Base-by-base conservation (phyloP, 768 basidiomycete species). In the Hypsizygus marmoreus region DNA sequence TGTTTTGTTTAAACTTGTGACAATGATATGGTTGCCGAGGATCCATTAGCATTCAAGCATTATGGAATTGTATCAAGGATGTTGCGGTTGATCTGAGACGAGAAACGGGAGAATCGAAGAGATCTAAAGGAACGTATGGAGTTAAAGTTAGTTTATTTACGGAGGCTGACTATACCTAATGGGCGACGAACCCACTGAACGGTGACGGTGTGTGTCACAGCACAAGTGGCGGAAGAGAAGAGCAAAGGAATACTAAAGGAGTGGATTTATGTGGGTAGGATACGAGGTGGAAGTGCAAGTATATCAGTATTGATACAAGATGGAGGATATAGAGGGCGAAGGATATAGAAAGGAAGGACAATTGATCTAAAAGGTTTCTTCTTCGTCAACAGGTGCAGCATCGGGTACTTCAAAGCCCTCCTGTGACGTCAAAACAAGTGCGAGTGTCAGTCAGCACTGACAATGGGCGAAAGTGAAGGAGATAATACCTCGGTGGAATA, bases 331-430 rank as follows among this genome's bases (percentile, higher is more conserved):
- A 28, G 16, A 42, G 47, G 16, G 25, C 37, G 24, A 28, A 44
- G 37, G 67, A 20, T 16, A 20, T 28, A 31, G 17, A 28, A 19
- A 42, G 47, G 16, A 20, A 35, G 24, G 22, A 44, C 36, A 68
- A 20, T 16, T 23, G 24, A n/a, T 42, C 45, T 61, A 86, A 64
- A 86, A 86, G 32, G 88, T 90, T 70, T 91, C 88, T 67, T 92
- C 90, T 65, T 93, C 90, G 42, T 90, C 89, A 17, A 74, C 75
- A 0, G 67, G 54, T 24, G 59, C 74, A 24, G 50, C 74, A 6
- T 91, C 90, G 2, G 93, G 92, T 10, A 94, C 91, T 61, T 95
- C 94, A 57, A 95, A 95, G 42, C 93, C 94, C 10, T 95, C 93
- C 93, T 95, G 67, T 46, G 20, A 36, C 31, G 28, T 14, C 12